Base-by-base conservation (phyloP, 2,329 filamentous ascomycete species). In the Teratosphaeria nubilosa region DNA sequence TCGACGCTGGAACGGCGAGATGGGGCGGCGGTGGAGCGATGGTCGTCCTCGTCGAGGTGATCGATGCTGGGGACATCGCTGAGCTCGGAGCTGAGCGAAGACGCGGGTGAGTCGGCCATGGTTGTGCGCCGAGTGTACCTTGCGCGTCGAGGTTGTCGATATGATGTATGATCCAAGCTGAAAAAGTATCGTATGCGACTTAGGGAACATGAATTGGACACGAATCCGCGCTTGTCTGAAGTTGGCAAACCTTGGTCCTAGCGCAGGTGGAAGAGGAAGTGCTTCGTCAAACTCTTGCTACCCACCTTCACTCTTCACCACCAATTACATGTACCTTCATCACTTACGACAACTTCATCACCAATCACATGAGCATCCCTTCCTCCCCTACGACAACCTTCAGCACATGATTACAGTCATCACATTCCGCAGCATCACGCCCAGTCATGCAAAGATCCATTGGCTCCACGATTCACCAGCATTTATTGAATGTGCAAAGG, bases 31-130 rank as follows among this genome's bases (percentile, higher is more conserved):
- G 75, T 77, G 72, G 78, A 82, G 71, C 77, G 67, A 57, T 74
- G 75, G 65, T 78, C 77, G 66, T 83, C 83, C 69, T 78, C 78
- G 69, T 86, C 68, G 65, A 81, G 82, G 65, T 83, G 81, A 53
- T 59, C 58, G 64, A 85, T 84, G 53, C 82, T 84, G 62, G 80
- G 81, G 62, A 85, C 80, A 61, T 83, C 82, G 55, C 84, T 87
- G 65, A 88, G 81, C 45, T 72, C 69, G 48, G 83, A 48, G 41
- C 41, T 48, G 41, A 48, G 41, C 3, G 41, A 82, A 34, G 84
- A 86, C 56, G 76, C 80, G 13, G 83, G 81, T 11, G 82, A 84
- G 69, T 84, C 77, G 55, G 76, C 66, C 68, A 70, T 70, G 54
- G 14, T 63, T 50, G 37, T 9, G 30, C 22, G 41, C 5, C 20